phyloP scores from a whole-genome alignment of 768 basidiomycete genomes.

The Myochromella boudieri region DNA sequence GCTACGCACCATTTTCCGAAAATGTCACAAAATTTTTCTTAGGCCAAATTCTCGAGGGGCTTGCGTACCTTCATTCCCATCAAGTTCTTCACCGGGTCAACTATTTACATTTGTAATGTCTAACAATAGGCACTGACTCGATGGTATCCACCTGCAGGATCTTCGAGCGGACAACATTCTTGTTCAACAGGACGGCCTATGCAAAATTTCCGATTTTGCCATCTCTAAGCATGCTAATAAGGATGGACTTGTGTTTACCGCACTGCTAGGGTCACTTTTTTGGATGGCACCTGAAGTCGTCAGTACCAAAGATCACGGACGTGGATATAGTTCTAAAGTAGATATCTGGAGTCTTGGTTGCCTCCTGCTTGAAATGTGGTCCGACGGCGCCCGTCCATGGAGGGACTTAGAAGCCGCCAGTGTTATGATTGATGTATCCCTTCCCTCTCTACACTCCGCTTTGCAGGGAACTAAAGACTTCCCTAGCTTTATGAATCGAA shows the following conservation, averaged over 20 bases:
- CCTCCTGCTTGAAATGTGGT: conserved; percentile 97
- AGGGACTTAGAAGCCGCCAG: conserved; percentile 81
- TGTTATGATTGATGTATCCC: conserved; percentile 86
- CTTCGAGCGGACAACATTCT: conserved; percentile 97
- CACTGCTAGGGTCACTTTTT: conserved; percentile 97
- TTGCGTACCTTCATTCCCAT: conserved; percentile 89
- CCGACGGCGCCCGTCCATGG: conserved; percentile 91
- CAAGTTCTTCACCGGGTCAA: conserved; percentile 88
- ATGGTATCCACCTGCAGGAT: too few relatives aligned
- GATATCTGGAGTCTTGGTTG: conserved; percentile 99
- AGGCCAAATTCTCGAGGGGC: conserved; percentile 83
- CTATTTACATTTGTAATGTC: conserved; percentile 9
- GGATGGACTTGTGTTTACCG: conserved; percentile 74
- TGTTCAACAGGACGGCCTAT: conserved; percentile 84
- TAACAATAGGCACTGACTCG: too few relatives aligned
- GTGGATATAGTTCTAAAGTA: conserved; percentile 92
- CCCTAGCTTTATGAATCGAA: conserved; percentile 81
- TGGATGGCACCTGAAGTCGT: conserved; percentile 99
- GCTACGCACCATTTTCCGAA: conserved; percentile 89
- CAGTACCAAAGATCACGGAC: conserved; percentile 77
- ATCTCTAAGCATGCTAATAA: conserved; percentile 92
- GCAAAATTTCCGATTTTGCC: conserved; percentile 98
- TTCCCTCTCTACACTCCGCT: background rate
- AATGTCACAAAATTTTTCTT: conserved; percentile 91
- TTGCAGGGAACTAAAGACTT: too few relatives aligned